Base-by-base conservation (phyloP, 106 monocot species). In the Gastrodia elata region DNA sequence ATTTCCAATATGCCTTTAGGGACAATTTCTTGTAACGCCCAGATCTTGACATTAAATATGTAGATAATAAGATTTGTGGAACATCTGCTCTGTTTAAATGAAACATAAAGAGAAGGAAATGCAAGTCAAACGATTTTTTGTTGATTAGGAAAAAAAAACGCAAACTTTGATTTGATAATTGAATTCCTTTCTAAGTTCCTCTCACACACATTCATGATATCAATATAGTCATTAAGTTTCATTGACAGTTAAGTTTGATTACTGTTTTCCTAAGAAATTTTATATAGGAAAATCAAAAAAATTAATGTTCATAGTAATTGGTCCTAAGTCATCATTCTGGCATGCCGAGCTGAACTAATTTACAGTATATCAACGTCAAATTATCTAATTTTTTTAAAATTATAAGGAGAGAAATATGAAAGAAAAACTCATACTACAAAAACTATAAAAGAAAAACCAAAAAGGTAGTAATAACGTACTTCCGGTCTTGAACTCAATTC, bases 401-500 rank as follows among this genome's bases (percentile, higher is more conserved):
- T 20, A 36, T 16, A 67, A 67, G 34, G n/a, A 37, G 22, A 36
- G 10, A 24, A 67, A 20, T 20, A 64, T 20, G 18, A 38, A 67
- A 38, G 11, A 16, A n/a, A 4, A 10, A 67, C 35, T 37, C 1
- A 38, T 28, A 38, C 5, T 15, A 67, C 20, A 39, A 28, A 70
- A 41, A 42, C 15, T 18, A 36, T 52, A 52, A 52, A 52, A 52
- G 0, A 4, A 6, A 41, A n/a, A n/a, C n/a, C n/a, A n/a, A 52
- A 77, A 38, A 33, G 18, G 24, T 57, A 26, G 28, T 68, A 15
- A 69, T 26, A 22, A 81, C 83, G 22, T 87, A 95, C 94, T 56
- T 44, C 61, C 49, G 80, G 73, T 39, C 75, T 88, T 35, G 73
- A 79, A 49, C 88, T 90, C 68, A 97, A 78, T 71, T 76, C 75